Base-by-base conservation (phyloP, 1,284 basidiomycete species). In the Grifola frondosa region DNA sequence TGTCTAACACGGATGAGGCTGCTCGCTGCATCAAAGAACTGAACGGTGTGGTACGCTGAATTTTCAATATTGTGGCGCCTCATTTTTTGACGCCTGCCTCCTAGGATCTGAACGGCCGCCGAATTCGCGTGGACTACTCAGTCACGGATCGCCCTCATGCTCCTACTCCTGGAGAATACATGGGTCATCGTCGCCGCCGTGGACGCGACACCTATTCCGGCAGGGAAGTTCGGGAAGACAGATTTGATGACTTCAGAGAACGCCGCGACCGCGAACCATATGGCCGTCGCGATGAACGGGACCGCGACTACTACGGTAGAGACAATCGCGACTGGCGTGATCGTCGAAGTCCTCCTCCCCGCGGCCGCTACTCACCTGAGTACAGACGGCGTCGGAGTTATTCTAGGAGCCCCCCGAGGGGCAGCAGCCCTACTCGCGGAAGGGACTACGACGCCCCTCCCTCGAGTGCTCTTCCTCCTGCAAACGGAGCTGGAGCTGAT, bases 121-220 rank as follows among this genome's bases (percentile, higher is more conserved):
- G 88, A 37, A 95, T 99, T 59, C 91, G 96, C 43, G 96, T 99
- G 37, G 96, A 99, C 66, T 99, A 88, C 64, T 97, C 93, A 1
- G 89, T 96, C 30, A 99, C 97, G 5, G 82, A 88, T 52, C 83
- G 90, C 42, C 88, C 96, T 20, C 96, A 99, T 68, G 85, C 90
- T 12, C 92, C 97, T 9, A 99, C 96, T 12, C 96, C 97, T 4
- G 96, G 96, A 51, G 91, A 97, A 70, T 99, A 99, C 71, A 95
- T 95, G 87, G 93, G 94, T 13, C 88, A 91, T 57, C 84, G 88
- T 54, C 84, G 90, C 34, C 84, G 89, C 32, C 74, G 79, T 48
- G 69, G 66, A 21, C 75, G 81, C 37, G 83, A 86, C 48, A 73
- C 76, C 2, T 77, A 78, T 58, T 66, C 69, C 32, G 64, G 71